Evolutionary conservation across 768 basidiomycete species (phyloP).

Genomic region (Tricholoma flavovirens): DNA sequence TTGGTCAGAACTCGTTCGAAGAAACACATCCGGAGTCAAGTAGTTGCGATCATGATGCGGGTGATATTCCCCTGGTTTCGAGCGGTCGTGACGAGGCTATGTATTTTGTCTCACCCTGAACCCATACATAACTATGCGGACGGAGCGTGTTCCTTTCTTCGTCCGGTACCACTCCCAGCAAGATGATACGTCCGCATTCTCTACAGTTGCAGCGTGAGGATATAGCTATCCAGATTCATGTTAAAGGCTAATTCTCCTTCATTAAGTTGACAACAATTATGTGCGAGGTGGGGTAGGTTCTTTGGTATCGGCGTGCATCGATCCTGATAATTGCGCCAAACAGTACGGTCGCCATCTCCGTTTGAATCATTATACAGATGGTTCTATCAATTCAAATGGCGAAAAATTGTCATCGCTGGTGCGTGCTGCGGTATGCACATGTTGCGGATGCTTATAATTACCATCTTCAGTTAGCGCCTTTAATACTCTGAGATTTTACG

Average conservation of each 20-base stretch:
- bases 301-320: not conserved
- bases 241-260: not conserved
- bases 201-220: constrained; percentile 37
- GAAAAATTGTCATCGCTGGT: constrained; percentile 35
- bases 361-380: constrained; percentile 27
- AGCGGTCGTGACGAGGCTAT: not conserved
- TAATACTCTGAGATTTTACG: constrained; percentile 33
- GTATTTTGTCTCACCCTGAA: not conserved
- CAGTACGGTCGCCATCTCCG: constrained; percentile 12
- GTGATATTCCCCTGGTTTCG: not conserved
- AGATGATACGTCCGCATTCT: constrained; percentile 35
- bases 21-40: no score
- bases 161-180: constrained; percentile 37
- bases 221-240: constrained; percentile 9
- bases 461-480: constrained; percentile 29
- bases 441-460: not conserved
- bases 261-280: not conserved
- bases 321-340: not conserved
- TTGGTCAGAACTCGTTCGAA: not conserved
- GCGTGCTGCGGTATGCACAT: constrained; percentile 7
- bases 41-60: not conserved
- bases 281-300: not conserved
- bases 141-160: constrained; percentile 19
- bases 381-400: constrained; percentile 37
- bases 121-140: constrained; percentile 2